Evolutionary conservation across 2,329 filamentous ascomycete genomes (phyloP).

Genomic region (Fusarium dlaminii): DNA sequence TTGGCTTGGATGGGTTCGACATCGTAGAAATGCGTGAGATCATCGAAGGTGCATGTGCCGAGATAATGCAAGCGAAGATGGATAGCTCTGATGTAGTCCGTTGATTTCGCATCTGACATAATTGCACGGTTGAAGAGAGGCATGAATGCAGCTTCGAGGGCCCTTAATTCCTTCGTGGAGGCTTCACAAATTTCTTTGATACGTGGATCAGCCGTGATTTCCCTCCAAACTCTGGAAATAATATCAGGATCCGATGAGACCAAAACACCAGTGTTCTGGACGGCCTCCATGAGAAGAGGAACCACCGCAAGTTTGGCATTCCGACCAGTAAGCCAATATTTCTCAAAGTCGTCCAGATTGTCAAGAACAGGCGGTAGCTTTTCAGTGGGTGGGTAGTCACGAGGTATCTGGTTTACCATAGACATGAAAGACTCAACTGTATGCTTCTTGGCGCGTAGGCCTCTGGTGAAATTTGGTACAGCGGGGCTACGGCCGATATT

Average conservation of each 20-base stretch:
- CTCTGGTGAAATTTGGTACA: constrained; percentile 33
- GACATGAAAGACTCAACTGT: constrained; percentile 33
- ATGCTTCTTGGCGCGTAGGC: constrained; percentile 17
- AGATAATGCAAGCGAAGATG: constrained; percentile 47
- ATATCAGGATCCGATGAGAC: background rate
- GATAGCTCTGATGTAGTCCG: constrained; percentile 45
- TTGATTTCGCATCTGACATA: constrained; percentile 39
- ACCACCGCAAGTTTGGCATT: constrained; percentile 7
- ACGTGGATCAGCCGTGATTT: constrained; percentile 7
- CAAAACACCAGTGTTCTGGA: constrained; percentile 2
- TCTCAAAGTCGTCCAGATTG: constrained; percentile 36
- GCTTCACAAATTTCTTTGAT: constrained; percentile 22
- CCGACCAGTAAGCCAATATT: constrained; percentile 8
- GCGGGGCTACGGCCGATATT: constrained; percentile 6
- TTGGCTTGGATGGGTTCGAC: constrained; percentile 29
- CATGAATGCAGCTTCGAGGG: constrained; percentile 44
- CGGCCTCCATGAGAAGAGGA: constrained; percentile 19
- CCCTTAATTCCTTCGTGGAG: constrained; percentile 2
- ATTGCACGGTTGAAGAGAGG: constrained; percentile 48
- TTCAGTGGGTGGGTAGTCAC: background rate
- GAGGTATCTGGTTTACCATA: constrained; percentile 12
- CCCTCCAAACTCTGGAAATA: constrained; percentile 10
- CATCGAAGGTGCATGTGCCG: constrained; percentile 41
- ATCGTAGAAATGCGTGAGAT: constrained; percentile 41
- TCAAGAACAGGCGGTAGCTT: constrained; percentile 13